Evolutionary conservation across 2,329 filamentous ascomycete species (phyloP).

Genomic region (Diaporthe amygdali): DNA sequence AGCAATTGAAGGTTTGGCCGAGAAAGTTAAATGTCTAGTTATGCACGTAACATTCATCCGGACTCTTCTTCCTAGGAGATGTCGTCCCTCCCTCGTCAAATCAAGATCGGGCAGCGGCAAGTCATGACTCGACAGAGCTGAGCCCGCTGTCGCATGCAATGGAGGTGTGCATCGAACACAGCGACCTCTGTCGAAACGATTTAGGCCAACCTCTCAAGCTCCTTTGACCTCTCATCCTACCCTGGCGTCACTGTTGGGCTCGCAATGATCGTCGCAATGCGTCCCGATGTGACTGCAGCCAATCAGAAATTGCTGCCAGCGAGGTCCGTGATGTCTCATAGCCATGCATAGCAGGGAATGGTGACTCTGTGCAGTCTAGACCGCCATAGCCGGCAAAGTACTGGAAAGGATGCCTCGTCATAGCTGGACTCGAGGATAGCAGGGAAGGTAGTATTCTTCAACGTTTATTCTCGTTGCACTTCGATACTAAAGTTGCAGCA

Average conservation of each 20-base stretch:
- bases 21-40: neutral
- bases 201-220: too few species aligned
- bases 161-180: too few species aligned
- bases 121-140: conserved; percentile 11
- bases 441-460: too few species aligned
- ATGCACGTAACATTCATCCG: neutral
- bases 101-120: neutral
- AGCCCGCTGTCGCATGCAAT: neutral
- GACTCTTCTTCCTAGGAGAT: neutral
- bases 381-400: neutral
- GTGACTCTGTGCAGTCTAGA: neutral
- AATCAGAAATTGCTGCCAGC: neutral
- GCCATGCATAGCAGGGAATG: neutral
- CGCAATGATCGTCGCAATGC: neutral
- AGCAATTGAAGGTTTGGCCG: neutral
- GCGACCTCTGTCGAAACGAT: neutral
- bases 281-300: too few species aligned
- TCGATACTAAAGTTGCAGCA: too few species aligned
- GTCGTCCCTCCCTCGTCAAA: neutral
- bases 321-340: neutral
- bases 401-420: neutral
- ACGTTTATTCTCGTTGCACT: too few species aligned
- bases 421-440: too few species aligned
- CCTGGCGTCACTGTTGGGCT: neutral
- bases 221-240: neutral